Evolutionary conservation across 805 yeast genomes (phyloP), one percentile per base, ranked within the genome.

Genomic region (Kodamaea restingae): DNA sequence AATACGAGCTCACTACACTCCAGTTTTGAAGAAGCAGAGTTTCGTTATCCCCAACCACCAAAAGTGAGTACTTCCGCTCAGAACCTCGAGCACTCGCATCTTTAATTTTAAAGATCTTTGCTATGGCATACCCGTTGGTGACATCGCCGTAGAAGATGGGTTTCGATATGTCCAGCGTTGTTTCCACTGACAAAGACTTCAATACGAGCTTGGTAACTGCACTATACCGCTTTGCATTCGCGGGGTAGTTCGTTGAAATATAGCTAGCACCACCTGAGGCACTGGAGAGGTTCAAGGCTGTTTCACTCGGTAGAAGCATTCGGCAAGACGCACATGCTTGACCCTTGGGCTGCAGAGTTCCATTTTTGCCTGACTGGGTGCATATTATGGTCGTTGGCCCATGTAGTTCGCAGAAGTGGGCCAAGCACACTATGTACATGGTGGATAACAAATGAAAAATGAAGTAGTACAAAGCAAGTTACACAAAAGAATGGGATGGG

Each of bases 361-460:
- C 30, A 11, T 18, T 5, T 24, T 35, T 39, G 2, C 43, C 38
- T 18, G 55, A 47, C 48, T 80, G 86, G 0, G 88, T 80, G 46
- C 85, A 81, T 53, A 80, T 58, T 1, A 84, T 65, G 29, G 79
- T 73, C 9, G 80, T 66, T 0, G 91, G 90, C 0, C 91, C 91
- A 53, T 84, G 90, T 15, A 78, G 71, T 58, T 84, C 91, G 56
- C 91, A 84, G 56, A 84, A 84, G 54, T 84, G 91, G 0, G 87
- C 81, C 35, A 84, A 55, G 15, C 84, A 67, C 7, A 78, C 58
- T 8, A 73, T 72, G 52, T 63, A 75, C 32, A 30, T 28, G 31
- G 15, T 14, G 18, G 14, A 15, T 8, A 28, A 28, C 15, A 28
- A 15, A 28, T 15, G 32, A 30, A 30, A 30, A 30, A 30, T 30